A percentile compares a stretch with the other conserved stretches of the same genome.
Evolutionary conservation across 164 flowering plant species (phyloP).

Genomic region (Magnolia sinica): DNA sequence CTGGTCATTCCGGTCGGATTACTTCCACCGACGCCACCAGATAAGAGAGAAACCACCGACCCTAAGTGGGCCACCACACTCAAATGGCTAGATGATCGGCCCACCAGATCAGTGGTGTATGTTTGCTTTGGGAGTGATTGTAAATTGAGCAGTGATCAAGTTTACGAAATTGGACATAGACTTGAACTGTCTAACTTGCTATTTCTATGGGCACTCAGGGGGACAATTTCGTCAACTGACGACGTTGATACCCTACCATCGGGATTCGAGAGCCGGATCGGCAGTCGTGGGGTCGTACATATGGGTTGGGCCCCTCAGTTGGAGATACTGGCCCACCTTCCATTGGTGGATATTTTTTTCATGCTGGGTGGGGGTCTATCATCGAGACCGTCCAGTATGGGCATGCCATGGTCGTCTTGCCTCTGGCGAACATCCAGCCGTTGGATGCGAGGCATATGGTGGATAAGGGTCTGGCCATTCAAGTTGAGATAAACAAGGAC

Average conservation of each 20-base stretch:
- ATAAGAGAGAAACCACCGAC: neutral
- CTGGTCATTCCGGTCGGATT: conserved; percentile 52
- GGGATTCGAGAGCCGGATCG: neutral
- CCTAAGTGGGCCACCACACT: conserved; percentile 28
- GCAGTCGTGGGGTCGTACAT: conserved; percentile 33
- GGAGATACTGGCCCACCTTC: conserved; percentile 44
- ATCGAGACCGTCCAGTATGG: conserved; percentile 46
- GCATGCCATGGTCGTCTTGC: conserved; percentile 38
- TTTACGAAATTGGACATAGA: conserved; percentile 50
- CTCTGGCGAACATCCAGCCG: conserved; percentile 46
- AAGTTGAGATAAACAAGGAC: conserved; percentile 34
- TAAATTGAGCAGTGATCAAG: conserved; percentile 24
- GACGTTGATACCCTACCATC: no score
- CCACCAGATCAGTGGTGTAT: conserved; percentile 36
- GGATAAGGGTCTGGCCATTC: conserved; percentile 41
- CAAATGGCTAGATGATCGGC: conserved; percentile 40
- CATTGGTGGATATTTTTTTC: conserved; percentile 55
- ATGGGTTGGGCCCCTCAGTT: conserved; percentile 60
- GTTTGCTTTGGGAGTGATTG: conserved; percentile 59
- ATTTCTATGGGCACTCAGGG: conserved; percentile 48
- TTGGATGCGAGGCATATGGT: conserved; percentile 43
- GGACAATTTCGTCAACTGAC: conserved; percentile 8
- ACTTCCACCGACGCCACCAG: conserved; percentile 37
- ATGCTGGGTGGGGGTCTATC: conserved; percentile 67
- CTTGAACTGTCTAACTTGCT: conserved; percentile 45